Evolutionary conservation across 2,329 filamentous ascomycete species (phyloP), one percentile per base, ranked within the genome.

Genomic region (Xylariaceae sp.): DNA sequence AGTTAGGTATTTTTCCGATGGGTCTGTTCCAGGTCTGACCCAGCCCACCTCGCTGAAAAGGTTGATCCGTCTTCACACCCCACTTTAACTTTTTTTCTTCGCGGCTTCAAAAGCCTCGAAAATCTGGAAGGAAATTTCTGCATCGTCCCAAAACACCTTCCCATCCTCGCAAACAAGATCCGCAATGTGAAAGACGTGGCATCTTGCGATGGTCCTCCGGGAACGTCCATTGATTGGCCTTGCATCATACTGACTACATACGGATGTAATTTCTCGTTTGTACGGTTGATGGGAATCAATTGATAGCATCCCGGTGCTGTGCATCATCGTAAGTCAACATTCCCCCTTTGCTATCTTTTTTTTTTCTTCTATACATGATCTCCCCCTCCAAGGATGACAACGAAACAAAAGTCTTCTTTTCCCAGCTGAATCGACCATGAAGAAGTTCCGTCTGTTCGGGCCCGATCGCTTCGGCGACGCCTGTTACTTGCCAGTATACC

Each of bases 401-500:
- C 77, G 74, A 72, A 71, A 78, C 77, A 81, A 79, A 78, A 79
- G 81, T 89, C 89, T 92, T 92, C 89, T 91, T 92, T 91, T 89
- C 88, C 88, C 83, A 87, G 81, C 88, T 79, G 88, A 93, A 83
- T 91, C 89, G 89, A 86, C 88, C 87, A 88, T 93, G 89, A 91
- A 85, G 90, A 87, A 79, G 72, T 78, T 72, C 79, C 53, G 80
- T 82, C 83, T 88, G 79, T 83, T 79, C 85, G 87, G 87, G 85
- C 79, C 77, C 77, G 76, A 77, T 71, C 74, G 79, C 72, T 78
- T 77, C 76, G 75, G 74, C 71, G 71, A 80, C 71, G 82, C 85
- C 87, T 90, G 89, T 88, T 92, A 92, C 89, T 92, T 90, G 89
- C 89, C 89, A 93, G 89, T 92, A 92, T 88, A 80, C 76, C 79